Evolutionary conservation across 2,329 filamentous ascomycete species (phyloP).

Genomic region (Teratosphaeria epicoccoides): DNA sequence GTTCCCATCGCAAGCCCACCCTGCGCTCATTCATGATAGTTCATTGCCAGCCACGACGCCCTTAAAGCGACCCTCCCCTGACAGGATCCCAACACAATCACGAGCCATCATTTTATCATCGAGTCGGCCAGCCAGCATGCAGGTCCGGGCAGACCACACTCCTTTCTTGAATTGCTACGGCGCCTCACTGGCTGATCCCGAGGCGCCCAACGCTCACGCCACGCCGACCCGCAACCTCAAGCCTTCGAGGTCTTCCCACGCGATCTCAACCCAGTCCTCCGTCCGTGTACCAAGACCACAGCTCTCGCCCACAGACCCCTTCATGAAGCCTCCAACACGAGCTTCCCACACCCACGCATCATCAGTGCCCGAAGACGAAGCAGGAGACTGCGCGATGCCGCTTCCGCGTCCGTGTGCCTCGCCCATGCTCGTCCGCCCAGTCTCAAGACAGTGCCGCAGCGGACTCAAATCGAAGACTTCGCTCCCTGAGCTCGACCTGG

Average conservation of each 20-base stretch:
- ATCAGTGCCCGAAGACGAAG: conserved; percentile 6
- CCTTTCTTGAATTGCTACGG: conserved; percentile 30
- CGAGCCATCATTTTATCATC: conserved; percentile 11
- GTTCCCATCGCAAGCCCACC: conserved; percentile 2
- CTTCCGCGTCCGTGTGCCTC: not conserved
- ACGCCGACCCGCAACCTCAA: conserved; percentile 22
- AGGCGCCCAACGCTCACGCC: conserved; percentile 12
- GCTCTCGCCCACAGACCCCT: conserved; percentile 4
- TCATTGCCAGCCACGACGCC: not conserved
- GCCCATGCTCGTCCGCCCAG: conserved; percentile 2
- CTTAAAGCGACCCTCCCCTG: not conserved
- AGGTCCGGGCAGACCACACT: conserved; percentile 32
- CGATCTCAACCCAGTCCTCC: conserved; percentile 4
- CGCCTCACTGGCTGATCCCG: not conserved
- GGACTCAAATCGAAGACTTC: conserved; percentile 4
- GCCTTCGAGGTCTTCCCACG: conserved; percentile 16
- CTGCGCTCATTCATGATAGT: not conserved
- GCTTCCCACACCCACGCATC: not conserved
- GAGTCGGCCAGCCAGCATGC: conserved; percentile 34
- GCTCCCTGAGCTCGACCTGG: conserved; percentile 23
- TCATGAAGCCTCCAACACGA: not conserved
- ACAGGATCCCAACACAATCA: not conserved
- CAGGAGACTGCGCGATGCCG: conserved; percentile 9
- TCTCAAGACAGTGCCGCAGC: conserved; percentile 4
- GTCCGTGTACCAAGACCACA: not conserved